A percentile compares a stretch with the other conserved stretches of the same genome.
Evolutionary conservation across 208 protist species (phyloP).

Genomic region (Trypanosoma melophagium): DNA sequence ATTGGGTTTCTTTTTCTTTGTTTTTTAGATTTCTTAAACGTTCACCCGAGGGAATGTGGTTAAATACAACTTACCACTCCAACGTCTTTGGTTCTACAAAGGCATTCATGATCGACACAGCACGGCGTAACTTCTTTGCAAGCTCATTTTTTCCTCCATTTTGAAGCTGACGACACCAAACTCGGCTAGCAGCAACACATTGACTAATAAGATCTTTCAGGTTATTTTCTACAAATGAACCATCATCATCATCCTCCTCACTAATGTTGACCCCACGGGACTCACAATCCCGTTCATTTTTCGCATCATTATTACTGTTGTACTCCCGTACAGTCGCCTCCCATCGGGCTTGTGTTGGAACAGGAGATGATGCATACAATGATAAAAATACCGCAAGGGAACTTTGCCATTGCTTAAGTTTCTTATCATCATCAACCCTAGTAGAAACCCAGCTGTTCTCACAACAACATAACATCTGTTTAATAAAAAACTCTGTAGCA

Average conservation of each 20-base stretch:
- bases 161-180: slow-evolving; percentile 20
- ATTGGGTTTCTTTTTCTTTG: neutral
- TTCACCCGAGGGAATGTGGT: no score
- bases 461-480: slow-evolving; percentile 5
- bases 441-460: neutral
- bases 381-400: slow-evolving; percentile 32
- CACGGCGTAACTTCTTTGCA: slow-evolving; percentile 15
- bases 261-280: slow-evolving; percentile 3
- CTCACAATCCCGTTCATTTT: neutral
- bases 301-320: neutral
- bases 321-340: slow-evolving; percentile 5
- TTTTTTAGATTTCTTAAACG: no score
- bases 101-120: slow-evolving; percentile 27
- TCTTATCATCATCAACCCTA: slow-evolving; percentile 1
- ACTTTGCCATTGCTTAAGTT: slow-evolving; percentile 12
- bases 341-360: slow-evolving; percentile 50
- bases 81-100: slow-evolving; percentile 48
- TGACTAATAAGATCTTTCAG: slow-evolving; percentile 46
- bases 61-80: slow-evolving; percentile 46
- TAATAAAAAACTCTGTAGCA: slow-evolving; percentile 43
- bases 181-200: slow-evolving; percentile 39
- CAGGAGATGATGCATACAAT: slow-evolving; percentile 51
- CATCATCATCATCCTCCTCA: slow-evolving; percentile 40
- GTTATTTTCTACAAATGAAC: slow-evolving; percentile 47
- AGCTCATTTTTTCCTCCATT: neutral